A percentile compares a stretch with the other conserved stretches of the same genome.
These are phyloP conservation scores for Solanum infundibuliforme DNA, from an alignment of 257 asterid genomes.

Conservation along the genomic window DNA sequence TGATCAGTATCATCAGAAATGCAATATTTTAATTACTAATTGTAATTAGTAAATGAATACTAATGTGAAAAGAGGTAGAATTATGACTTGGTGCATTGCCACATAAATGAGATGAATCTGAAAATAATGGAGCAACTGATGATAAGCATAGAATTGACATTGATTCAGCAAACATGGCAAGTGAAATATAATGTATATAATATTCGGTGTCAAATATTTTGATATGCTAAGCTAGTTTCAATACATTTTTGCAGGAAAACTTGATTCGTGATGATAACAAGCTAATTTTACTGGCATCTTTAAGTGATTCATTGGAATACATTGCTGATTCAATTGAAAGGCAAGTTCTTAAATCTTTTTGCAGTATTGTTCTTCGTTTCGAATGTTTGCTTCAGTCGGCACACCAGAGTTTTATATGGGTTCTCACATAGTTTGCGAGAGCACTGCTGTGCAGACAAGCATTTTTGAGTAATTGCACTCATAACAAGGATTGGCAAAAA, in stretches of 20 bases:
- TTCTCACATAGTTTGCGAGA: background rate
- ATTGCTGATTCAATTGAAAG: slow-evolving; percentile 95
- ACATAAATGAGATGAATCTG: background rate
- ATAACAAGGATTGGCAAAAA: background rate
- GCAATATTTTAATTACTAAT: background rate
- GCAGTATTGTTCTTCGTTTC: slow-evolving; percentile 4
- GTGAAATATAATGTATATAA: background rate
- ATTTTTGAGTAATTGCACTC: background rate
- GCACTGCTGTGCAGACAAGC: background rate
- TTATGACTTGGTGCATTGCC: background rate
- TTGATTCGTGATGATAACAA: slow-evolving; percentile 93
- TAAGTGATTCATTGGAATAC: slow-evolving; percentile 96
- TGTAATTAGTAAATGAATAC: background rate
- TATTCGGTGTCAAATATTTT: background rate
- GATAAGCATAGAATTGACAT: background rate
- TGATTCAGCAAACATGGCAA: background rate
- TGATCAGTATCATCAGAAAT: background rate
- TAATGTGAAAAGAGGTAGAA: background rate
- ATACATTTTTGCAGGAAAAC: slow-evolving; percentile 57
- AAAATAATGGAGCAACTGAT: background rate
- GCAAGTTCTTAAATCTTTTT: slow-evolving; percentile 32
- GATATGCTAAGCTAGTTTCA: background rate
- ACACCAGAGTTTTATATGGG: background rate
- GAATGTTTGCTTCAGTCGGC: background rate
- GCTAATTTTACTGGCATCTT: slow-evolving; percentile 82